Base-by-base conservation (phyloP, 345 rosid species). In the Populus simonii region DNA sequence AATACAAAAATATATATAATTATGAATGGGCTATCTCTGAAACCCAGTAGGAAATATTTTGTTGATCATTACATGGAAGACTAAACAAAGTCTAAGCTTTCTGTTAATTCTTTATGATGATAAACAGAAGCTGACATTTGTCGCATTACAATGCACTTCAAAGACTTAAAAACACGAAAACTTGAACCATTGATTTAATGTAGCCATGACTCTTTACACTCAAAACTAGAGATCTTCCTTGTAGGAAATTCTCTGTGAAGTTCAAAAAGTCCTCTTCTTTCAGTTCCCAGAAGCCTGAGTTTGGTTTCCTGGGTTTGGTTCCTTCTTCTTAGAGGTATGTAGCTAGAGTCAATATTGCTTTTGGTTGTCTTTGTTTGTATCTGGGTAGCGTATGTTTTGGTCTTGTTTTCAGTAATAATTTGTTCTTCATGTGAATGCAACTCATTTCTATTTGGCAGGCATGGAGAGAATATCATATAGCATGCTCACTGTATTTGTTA, bases 391-490 rank as follows among this genome's bases (percentile, higher is more conserved):
- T 15, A 72, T 47, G 39, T 67, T 76, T 51, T 66, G 55, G 31
- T 73, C 71, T 49, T 71, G 27, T 39, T 61, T 8, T 61, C 66
- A 41, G 31, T 70, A 31, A 31, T 31, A 31, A 47, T 66, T 65
- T 8, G 2, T 68, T 74, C 51, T 78, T 69, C 51, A 27, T 27
- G 81, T 53, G 74, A 76, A 67, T 81, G 71, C 71, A 47, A 68
- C 62, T 72, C 47, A 18, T 59, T 67, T 39, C 29, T 35, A 18
- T n/a, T 73, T 81, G 23, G 12, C 71, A 53, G 83, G 67, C 35
- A 86, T 90, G 92, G 84, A 74, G 85, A 82, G 82, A 80, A 73
- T 65, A 76, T 76, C 75, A 81, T 68, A 39, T 57, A 68, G 65
- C 53, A 62, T 72, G 68, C 63, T 76, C 43, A 25, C 29, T 29